A percentile compares a stretch with the other conserved stretches of the same genome.
Conservation (phyloP, 148 eudicot genomes). For the Euryodendron excelsum region DNA sequence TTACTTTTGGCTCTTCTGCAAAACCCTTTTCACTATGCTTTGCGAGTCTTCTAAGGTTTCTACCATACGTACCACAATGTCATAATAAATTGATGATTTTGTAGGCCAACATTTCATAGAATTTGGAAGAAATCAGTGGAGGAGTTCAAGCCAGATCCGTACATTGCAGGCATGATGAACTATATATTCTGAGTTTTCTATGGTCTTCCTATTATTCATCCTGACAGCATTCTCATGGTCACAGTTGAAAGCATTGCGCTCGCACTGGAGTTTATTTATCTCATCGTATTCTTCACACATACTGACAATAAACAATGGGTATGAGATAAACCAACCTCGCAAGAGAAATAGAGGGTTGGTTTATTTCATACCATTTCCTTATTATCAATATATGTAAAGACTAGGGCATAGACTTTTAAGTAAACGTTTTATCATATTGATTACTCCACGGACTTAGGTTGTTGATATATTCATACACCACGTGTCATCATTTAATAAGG, state of each 20-base stretch:
- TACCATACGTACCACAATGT: too few relatives aligned
- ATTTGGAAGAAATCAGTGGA: constrained; percentile 33
- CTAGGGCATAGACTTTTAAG: too few relatives aligned
- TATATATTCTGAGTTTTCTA: constrained; percentile 48
- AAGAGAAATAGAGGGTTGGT: neutral
- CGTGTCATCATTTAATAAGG: too few relatives aligned
- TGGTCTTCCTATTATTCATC: constrained; percentile 47
- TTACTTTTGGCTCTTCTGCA: too few relatives aligned
- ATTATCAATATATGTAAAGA: too few relatives aligned
- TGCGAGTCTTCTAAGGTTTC: too few relatives aligned
- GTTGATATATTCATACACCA: too few relatives aligned
- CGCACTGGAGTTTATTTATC: constrained; percentile 32
- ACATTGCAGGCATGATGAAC: constrained; percentile 31
- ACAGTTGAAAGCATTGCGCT: constrained; percentile 43
- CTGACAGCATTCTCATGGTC: constrained; percentile 42
- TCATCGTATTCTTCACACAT: constrained; percentile 25
- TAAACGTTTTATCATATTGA: too few relatives aligned
- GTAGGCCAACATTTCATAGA: constrained; percentile 32
- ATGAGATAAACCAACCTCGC: too few relatives aligned
- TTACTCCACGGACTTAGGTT: too few relatives aligned
- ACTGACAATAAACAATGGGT: constrained; percentile 28
- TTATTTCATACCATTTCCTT: constrained; percentile 30
- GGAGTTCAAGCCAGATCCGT: constrained; percentile 37
- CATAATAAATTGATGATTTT: too few relatives aligned
- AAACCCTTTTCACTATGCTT: too few relatives aligned